A percentile compares a stretch with the other conserved stretches of the same genome.
phyloP scores from a whole-genome alignment of 2,329 filamentous ascomycete genomes.

The Cladophialophora immunda region DNA sequence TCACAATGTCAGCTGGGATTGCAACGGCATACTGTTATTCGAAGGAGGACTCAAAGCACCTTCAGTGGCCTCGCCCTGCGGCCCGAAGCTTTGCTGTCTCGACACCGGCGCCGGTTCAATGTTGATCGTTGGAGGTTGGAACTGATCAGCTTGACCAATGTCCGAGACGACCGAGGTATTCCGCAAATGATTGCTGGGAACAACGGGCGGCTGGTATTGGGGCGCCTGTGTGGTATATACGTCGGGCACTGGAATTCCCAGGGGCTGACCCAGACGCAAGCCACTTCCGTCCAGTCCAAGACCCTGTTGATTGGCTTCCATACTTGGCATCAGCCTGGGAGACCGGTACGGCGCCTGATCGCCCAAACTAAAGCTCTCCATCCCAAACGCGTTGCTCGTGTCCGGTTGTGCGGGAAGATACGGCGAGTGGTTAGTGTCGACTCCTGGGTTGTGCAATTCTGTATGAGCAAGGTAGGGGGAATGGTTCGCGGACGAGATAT shows the following conservation, averaged over 20 bases:
- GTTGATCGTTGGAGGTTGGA: conserved; percentile 93
- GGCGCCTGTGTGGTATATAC: conserved; percentile 55
- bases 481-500: conserved; percentile 83
- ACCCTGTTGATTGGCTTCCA: conserved; percentile 56
- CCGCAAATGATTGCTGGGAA: conserved; percentile 56
- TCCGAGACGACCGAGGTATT: conserved; percentile 62
- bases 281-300: conserved; percentile 30
- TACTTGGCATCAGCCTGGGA: conserved; percentile 71
- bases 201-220: conserved; percentile 52
- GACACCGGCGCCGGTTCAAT: conserved; percentile 82
- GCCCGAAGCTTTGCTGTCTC: conserved; percentile 71
- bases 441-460: conserved; percentile 76
- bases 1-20: neutral
- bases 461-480: conserved; percentile 82
- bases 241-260: conserved; percentile 55
- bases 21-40: conserved; percentile 22
- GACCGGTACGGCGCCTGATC: conserved; percentile 70
- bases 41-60: conserved; percentile 84
- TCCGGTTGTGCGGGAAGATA: conserved; percentile 76
- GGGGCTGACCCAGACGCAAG: conserved; percentile 47
- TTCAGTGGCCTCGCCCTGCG: conserved; percentile 70
- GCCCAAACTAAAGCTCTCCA: conserved; percentile 82
- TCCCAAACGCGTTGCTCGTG: conserved; percentile 79
- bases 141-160: conserved; percentile 73
- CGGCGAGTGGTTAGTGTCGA: conserved; percentile 77